Evolutionary conservation across 225 moss, liverwort and hornwort genomes (phyloP), one percentile per base, ranked within the genome.

Genomic region (Polytrichum commune): DNA sequence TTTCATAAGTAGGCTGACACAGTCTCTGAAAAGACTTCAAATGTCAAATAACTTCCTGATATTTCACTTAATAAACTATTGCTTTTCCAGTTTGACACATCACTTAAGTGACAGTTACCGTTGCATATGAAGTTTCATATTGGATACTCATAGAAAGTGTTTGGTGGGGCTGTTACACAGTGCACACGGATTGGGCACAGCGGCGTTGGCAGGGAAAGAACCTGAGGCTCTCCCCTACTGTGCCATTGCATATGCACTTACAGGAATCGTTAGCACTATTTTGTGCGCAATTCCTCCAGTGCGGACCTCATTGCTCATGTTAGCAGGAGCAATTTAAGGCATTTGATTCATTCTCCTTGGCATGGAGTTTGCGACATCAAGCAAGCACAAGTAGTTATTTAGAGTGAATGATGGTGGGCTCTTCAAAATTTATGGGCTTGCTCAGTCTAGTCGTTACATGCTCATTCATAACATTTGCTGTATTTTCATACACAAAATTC

Each of bases 141-240:
- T 20, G 7, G 65, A 65, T 33, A 35, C 75, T 75, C 18, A 53
- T 7, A 55, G 13, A 5, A 24, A 9, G 19, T 69, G 58, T 67
- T 60, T 67, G 62, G 65, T 62, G 72, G 75, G 58, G 57, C 53
- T 72, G 18, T 65, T 62, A 53, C 84, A 82, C 93, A 98, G 98
- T 77, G 95, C 91, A 27, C 95, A 98, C 76, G 98, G 98, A 75
- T 80, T 98, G 67, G 95, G 98, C 77, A 98, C 93, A 29, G 95
- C 98, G 67, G 95, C 98, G 20, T 78, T 98, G 71, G 95, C 98
- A 71, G 98, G 87, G 46, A 95, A 95, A 77, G 95, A 98, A 73
- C 95, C 95, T 3, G 98, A 95, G 79, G 98, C 98, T 29, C 85
- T 98, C 27, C 95, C 98, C 19, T 95, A 93, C 64, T 98, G 93